phyloP scores from a whole-genome alignment of 176 grass and related monocot genomes.

The Olyra latifolia region DNA sequence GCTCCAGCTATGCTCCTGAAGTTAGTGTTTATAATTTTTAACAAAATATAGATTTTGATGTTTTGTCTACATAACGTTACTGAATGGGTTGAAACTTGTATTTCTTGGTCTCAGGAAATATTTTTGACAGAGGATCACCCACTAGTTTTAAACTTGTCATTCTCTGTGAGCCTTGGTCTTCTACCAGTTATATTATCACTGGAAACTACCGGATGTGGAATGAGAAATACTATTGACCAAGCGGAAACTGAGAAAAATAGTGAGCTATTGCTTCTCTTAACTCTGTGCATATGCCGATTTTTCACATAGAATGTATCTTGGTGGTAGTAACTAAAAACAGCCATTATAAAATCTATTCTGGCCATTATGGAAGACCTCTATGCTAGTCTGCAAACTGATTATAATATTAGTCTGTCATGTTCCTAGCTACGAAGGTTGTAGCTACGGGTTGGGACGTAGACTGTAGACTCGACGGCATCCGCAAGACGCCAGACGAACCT shows the following conservation, averaged over 20 bases:
- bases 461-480: too few relatives aligned
- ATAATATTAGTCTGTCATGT: too few relatives aligned
- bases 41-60: constrained; percentile 10
- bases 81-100: constrained; percentile 33
- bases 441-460: too few relatives aligned
- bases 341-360: neutral
- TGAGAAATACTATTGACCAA: constrained; percentile 72
- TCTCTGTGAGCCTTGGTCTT: constrained; percentile 84
- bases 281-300: neutral
- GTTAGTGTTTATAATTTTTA: constrained; percentile 38
- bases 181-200: constrained; percentile 76
- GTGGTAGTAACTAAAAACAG: constrained; percentile 18
- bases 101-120: constrained; percentile 62
- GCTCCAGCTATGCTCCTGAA: constrained; percentile 65
- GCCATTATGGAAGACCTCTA: neutral
- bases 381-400: neutral
- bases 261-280: constrained; percentile 45
- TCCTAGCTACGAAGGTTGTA: too few relatives aligned
- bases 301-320: neutral
- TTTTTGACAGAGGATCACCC: constrained; percentile 84
- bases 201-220: constrained; percentile 81
- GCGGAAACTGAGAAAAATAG: constrained; percentile 80
- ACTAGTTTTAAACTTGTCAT: constrained; percentile 69
- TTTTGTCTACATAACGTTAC: neutral
- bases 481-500: too few relatives aligned